Conservation (phyloP, 2,329 filamentous ascomycete species). For the Pestalotiopsis sp. region DNA sequence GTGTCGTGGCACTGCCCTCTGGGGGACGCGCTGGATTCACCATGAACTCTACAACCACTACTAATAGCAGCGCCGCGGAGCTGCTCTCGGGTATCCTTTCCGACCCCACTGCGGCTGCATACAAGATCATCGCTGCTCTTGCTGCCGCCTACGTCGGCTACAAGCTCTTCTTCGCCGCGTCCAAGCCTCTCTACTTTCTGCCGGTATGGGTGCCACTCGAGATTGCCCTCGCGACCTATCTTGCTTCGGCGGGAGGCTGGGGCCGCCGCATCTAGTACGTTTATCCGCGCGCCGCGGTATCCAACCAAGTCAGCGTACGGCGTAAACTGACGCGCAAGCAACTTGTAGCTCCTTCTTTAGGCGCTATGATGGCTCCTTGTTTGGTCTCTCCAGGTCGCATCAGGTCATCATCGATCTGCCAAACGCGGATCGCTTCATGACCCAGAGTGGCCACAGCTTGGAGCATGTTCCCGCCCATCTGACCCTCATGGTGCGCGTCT, state of each 20-base stretch:
- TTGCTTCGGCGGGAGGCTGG: neutral
- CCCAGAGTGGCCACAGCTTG: constrained; percentile 9
- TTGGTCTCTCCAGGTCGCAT: constrained; percentile 25
- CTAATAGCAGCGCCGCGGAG: neutral
- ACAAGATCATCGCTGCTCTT: neutral
- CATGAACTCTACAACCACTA: neutral
- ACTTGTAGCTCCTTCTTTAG: constrained; percentile 1
- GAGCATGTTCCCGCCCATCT: neutral
- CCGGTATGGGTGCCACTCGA: constrained; percentile 7
- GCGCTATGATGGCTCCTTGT: constrained; percentile 12
- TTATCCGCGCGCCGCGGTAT: neutral
- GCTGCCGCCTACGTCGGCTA: neutral
- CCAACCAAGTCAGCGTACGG: too few relatives aligned
- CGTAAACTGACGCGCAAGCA: neutral
- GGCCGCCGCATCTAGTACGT: constrained; percentile 10
- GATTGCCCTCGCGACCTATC: constrained; percentile 7
- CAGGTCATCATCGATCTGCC: constrained; percentile 24
- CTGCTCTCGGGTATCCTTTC: neutral
- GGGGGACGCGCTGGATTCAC: neutral
- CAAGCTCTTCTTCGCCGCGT: neutral
- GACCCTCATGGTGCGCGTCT: constrained; percentile 14
- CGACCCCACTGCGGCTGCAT: neutral
- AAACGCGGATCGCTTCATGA: constrained; percentile 15
- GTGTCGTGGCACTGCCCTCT: neutral
- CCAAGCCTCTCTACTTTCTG: neutral